These are phyloP conservation scores for Apiospora aurea DNA, from an alignment of 2,329 filamentous ascomycete species.

Conservation along the genomic window DNA sequence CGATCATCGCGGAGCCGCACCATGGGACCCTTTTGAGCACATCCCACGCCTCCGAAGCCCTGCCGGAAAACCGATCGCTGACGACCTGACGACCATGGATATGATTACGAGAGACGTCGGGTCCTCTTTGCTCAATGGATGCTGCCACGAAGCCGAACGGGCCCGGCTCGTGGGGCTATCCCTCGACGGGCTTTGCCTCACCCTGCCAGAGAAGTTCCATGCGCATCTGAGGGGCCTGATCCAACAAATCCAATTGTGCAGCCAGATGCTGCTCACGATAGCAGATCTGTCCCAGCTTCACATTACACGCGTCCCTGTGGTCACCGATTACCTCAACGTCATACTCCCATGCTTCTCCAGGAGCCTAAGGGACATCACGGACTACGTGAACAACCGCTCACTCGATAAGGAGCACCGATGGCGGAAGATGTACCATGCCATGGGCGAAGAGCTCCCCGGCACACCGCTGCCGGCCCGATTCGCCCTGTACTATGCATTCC, in stretches of 20 bases:
- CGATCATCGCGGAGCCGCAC: conserved; percentile 25
- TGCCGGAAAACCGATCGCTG: conserved; percentile 27
- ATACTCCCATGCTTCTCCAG: conserved; percentile 62
- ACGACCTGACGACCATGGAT: conserved; percentile 31
- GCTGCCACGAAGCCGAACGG: conserved; percentile 61
- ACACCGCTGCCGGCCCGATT: conserved; percentile 61
- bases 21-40: conserved; percentile 32
- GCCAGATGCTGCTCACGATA: conserved; percentile 58
- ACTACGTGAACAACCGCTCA: conserved; percentile 58
- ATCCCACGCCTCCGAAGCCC: neutral
- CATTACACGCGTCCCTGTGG: conserved; percentile 54
- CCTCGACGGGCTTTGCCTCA: conserved; percentile 57
- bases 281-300: conserved; percentile 62
- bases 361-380: conserved; percentile 60
- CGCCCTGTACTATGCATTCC: conserved; percentile 61
- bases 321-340: conserved; percentile 63
- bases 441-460: conserved; percentile 60
- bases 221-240: conserved; percentile 56
- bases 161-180: conserved; percentile 55
- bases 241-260: conserved; percentile 53
- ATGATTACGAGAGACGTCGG: conserved; percentile 25
- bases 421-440: conserved; percentile 64
- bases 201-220: conserved; percentile 52
- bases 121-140: conserved; percentile 56
- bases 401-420: conserved; percentile 58